Evolutionary conservation across 2,329 filamentous ascomycete genomes (phyloP), one percentile per base, ranked within the genome.

Genomic region (Teratosphaeria nubilosa): DNA sequence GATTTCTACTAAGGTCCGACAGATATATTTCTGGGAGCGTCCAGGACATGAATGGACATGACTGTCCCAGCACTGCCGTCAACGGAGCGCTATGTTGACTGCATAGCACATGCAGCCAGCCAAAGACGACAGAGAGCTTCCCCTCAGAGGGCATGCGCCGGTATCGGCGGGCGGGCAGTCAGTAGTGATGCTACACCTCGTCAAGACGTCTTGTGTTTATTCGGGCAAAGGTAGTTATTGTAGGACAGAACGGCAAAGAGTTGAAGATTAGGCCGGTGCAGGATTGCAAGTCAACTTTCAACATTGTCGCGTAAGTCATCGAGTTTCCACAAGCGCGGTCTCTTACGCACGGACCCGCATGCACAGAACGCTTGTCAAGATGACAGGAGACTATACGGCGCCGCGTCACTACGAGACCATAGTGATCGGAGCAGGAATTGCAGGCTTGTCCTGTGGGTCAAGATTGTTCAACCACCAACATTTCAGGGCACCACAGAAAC

Each of bases 351-450:
- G 2, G 27, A 30, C 27, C 27, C 27, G 27, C 27, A 55, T 55
- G 54, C 54, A 30, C 14, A 31, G 54, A 16, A 48, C 34, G 10
- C n/a, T 55, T 20, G 24, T 48, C 1, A 55, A 27, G 32, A 55
- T 55, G 54, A 34, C 37, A 30, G 45, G 3, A 20, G 24, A 31
- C 3, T 13, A 16, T 50, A 16, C 54, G 10, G 24, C 4, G 30
- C 9, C 30, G 51, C 51, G 30, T 14, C 32, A 60, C 55, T 60
- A 60, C 51, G 56, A 60, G 13, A 62, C 58, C 16, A 58, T 67
- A 22, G 50, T 67, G 5, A 16, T 67, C 14, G 65, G 65, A n/a
- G 65, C 65, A 20, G 65, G 65, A 20, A 65, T 67, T 27, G 60
- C 64, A 2, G 65, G 65, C 50, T 54, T 67, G 16, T 61, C 64